phyloP scores from a whole-genome alignment of 1,284 basidiomycete genomes.

The Cryptococcus floricola region DNA sequence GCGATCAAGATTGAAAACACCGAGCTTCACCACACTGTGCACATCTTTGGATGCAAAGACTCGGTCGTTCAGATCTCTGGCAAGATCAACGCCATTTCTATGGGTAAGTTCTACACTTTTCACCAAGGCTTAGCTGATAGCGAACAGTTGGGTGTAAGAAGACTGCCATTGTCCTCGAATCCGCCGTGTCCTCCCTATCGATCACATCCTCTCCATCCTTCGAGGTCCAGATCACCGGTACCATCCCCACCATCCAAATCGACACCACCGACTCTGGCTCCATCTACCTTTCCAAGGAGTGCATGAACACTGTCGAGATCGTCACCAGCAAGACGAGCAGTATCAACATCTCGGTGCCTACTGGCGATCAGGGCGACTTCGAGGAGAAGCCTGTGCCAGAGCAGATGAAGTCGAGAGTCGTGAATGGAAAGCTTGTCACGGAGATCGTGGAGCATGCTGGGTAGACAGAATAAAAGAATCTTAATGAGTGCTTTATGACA shows the following conservation, averaged over 20 bases:
- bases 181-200: conserved; percentile 82
- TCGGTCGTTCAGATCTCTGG: conserved; percentile 83
- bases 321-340: conserved; percentile 92
- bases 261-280: conserved; percentile 95
- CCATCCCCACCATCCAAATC: conserved; percentile 84
- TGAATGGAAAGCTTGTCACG: conserved; percentile 81
- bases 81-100: conserved; percentile 90
- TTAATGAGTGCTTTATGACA: not conserved
- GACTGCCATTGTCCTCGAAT: conserved; percentile 83
- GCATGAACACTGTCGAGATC: conserved; percentile 71
- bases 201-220: conserved; percentile 91
- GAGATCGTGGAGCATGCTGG: conserved; percentile 84
- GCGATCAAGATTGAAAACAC: conserved; percentile 71
- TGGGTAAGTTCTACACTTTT: conserved; percentile 59
- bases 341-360: conserved; percentile 88
- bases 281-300: conserved; percentile 84
- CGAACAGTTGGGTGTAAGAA: conserved; percentile 78
- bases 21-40: conserved; percentile 80
- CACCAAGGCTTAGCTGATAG: not conserved
- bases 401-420: conserved; percentile 84
- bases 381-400: conserved; percentile 89
- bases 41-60: conserved; percentile 88
- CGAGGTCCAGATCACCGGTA: conserved; percentile 84
- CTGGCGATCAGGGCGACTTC: conserved; percentile 79
- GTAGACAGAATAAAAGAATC: conserved; percentile 38